Percentiles rank a stretch among this genome's conserved stretches.
These are phyloP conservation scores for Botrytis porri DNA, from an alignment of 2,329 filamentous ascomycete species.

Conservation along the genomic window DNA sequence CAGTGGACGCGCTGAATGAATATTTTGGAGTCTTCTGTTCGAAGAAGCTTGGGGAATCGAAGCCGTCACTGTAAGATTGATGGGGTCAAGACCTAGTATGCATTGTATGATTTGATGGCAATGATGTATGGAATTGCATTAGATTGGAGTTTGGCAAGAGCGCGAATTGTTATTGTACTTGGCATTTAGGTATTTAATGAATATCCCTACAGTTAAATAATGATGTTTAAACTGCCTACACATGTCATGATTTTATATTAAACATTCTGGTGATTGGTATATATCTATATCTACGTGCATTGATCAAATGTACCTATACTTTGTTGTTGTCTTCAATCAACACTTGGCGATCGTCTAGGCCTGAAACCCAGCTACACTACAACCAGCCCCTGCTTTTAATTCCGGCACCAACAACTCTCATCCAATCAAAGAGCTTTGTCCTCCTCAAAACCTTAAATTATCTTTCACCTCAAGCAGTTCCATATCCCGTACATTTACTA, in stretches of 20 bases:
- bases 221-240: neutral
- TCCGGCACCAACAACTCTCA: neutral
- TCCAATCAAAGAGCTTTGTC: slow-evolving; percentile 12
- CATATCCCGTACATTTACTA: neutral
- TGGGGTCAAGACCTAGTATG: neutral
- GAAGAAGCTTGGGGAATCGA: slow-evolving; percentile 50
- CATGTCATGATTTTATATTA: neutral
- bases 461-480: neutral
- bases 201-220: neutral
- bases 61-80: slow-evolving; percentile 41
- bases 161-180: neutral
- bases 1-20: slow-evolving; percentile 75
- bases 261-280: neutral
- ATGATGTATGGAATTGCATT: neutral
- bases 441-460: slow-evolving; percentile 8
- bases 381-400: neutral
- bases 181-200: neutral
- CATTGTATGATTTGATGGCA: neutral
- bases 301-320: neutral
- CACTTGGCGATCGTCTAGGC: neutral
- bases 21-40: slow-evolving; percentile 76
- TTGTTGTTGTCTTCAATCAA: neutral
- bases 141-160: neutral
- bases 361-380: neutral
- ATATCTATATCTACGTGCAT: neutral